Percentiles rank a stretch among this genome's conserved stretches.
These are phyloP conservation scores for Peronospora belbahrii DNA, from an alignment of 352 stramenopile species.

Conservation along the genomic window DNA sequence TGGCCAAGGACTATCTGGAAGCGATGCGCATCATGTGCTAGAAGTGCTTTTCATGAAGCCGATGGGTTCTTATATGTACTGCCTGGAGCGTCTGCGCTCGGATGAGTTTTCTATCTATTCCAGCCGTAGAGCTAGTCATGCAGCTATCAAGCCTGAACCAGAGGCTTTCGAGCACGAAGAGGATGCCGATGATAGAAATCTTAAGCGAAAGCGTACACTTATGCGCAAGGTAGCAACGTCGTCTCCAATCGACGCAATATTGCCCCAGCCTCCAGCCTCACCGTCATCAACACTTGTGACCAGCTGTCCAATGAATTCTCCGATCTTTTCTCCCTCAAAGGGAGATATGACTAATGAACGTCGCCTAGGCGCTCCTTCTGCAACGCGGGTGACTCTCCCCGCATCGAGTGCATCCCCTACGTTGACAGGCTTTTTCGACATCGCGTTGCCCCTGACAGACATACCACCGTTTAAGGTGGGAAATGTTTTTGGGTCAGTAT, in stretches of 20 bases:
- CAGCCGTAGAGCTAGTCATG: constrained; percentile 60
- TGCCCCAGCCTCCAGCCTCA: constrained; percentile 22
- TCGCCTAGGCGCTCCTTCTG: constrained; percentile 7
- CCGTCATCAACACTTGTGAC: constrained; percentile 29
- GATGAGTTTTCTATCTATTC: constrained; percentile 78
- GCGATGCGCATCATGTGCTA: constrained; percentile 67
- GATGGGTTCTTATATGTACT: constrained; percentile 78
- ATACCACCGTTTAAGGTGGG: constrained; percentile 32
- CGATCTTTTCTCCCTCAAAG: constrained; percentile 35
- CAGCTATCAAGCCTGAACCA: constrained; percentile 41
- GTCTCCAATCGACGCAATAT: constrained; percentile 20
- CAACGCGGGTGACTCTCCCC: constrained; percentile 7
- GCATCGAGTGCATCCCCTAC: constrained; percentile 4
- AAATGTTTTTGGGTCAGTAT: constrained; percentile 24
- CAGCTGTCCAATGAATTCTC: constrained; percentile 27
- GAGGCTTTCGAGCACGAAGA: constrained; percentile 48
- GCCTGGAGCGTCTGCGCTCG: constrained; percentile 64
- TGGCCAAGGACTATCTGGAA: constrained; percentile 65
- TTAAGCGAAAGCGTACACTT: constrained; percentile 59
- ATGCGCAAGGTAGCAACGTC: constrained; percentile 12
- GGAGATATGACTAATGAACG: constrained; percentile 20
- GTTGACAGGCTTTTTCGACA: constrained; percentile 29
- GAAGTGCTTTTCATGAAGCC: constrained; percentile 81
- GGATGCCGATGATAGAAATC: constrained; percentile 28
- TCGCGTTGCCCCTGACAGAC: constrained; percentile 23